These are phyloP conservation scores for Cardamine chenopodiifolia DNA, from an alignment of 345 rosid genomes.

Conservation along the genomic window DNA sequence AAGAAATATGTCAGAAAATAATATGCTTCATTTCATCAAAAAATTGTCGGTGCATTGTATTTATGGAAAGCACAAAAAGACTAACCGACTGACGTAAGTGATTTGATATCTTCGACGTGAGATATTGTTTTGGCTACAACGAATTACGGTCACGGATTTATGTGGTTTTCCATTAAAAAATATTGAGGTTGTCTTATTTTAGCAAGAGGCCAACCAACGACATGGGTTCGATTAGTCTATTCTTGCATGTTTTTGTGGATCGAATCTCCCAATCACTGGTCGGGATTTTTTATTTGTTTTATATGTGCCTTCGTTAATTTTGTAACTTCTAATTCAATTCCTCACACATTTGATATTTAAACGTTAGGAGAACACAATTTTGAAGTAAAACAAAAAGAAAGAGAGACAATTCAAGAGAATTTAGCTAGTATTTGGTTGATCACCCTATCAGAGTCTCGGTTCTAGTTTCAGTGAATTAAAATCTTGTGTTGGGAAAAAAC, in stretches of 20 bases:
- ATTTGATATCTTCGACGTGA: background rate
- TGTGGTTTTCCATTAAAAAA: slow-evolving; percentile 6
- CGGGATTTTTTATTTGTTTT: background rate
- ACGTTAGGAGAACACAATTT: background rate
- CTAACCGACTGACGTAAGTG: background rate
- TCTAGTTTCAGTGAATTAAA: too few species aligned
- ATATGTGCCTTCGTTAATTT: background rate
- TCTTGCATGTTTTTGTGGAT: slow-evolving; percentile 2
- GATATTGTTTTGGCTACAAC: background rate
- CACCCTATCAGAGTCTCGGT: too few species aligned
- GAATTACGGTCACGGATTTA: background rate
- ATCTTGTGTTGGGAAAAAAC: too few species aligned
- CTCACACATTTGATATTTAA: background rate
- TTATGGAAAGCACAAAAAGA: background rate
- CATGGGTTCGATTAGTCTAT: slow-evolving; percentile 14
- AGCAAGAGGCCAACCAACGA: background rate
- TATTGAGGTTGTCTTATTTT: background rate
- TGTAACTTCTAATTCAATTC: background rate
- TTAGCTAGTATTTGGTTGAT: background rate
- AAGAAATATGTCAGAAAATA: background rate
- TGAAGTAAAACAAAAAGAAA: background rate
- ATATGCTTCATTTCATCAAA: too few species aligned
- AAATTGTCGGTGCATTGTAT: slow-evolving; percentile 6
- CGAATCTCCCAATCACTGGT: background rate
- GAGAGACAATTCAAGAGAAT: background rate